Evolutionary conservation across 192 early-diverging fungal species (phyloP), one percentile per base, ranked within the genome.

Genomic region (Allomyces arbusculus): DNA sequence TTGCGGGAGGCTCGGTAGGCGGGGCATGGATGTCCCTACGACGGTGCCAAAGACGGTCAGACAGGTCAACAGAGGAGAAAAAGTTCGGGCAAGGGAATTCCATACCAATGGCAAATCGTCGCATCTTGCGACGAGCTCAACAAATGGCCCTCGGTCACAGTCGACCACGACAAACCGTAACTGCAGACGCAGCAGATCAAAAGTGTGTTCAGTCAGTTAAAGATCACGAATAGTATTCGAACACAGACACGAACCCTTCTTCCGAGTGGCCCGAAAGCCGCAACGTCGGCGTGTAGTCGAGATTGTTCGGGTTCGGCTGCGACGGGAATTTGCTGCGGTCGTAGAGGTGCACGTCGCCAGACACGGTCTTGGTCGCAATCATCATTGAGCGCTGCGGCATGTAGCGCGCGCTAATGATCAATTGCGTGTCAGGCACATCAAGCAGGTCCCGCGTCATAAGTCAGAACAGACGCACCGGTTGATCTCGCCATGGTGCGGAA

Each of bases 401-500:
- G 73, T 99, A 99, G 61, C 95, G 83, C 20, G 91, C 93, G 65
- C 95, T 40, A 8, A 7, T 40, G 33, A 40, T 40, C 33, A 40
- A 40, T 8, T 0, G 33, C 33, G 33, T 8, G 7, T 40, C 33
- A 40, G 33, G 33, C 33, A 40, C 8, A 7, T 40, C 33, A 7
- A 40, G 33, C 33, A 8, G 33, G 7, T 8, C 33, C 33, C 0
- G 3, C 33, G 7, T 8, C 33, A 3, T 7, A 40, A 40, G 2
- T 8, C 33, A 40, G 8, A 40, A 40, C 33, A 40, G 33, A 40
- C 33, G 33, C 3, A 40, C 33, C 33, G 74, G 79, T 99, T 99
- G 63, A 96, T 91, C 76, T 99, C 95, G 64, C 92, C 92, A 58
- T 94, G 91, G 67, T 99, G 95, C 67, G 87, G 86, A 74, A 99